Evolutionary conservation across 2,329 filamentous ascomycete genomes (phyloP), one percentile per base, ranked within the genome.

Genomic region (Clarireedia hainanense): DNA sequence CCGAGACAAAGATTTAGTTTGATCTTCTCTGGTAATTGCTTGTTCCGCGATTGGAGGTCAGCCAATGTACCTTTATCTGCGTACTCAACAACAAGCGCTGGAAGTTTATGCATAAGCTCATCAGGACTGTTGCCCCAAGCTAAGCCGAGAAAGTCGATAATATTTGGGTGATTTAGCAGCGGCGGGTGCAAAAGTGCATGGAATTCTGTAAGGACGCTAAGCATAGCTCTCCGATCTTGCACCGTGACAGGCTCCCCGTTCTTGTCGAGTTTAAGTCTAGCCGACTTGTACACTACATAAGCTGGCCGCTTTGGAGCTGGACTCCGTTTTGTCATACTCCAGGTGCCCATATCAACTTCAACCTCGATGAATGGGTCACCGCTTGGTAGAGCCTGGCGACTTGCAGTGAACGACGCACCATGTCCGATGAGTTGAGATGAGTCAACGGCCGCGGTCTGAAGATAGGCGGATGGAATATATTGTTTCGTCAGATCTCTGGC

Each of bases 21-120:
- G 26, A 46, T 9, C 10, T 20, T 23, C 3, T 30, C 23, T 5
- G 37, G 20, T 36, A 52, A 46, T 20, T 20, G 37, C 26, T 47
- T 47, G 15, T 23, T 23, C 9, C 23, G 17, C 15, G 15, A 20
- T 39, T 52, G 50, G 5, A 52, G 14, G 20, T 52, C 39, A 5
- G 50, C 37, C 39, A 52, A 20, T n/a, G 37, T 52, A 14, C 50
- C 50, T 45, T 30, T 26, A n/a, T 52, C 50, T 7, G 26, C 50
- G 23, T 52, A 52, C 40, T 52, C 50, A n/a, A 52, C 50, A 5
- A 52, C 40, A 7, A 52, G 27, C 2, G 47, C 40, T 26, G 50
- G 50, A 0, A 52, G 50, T 46, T 37, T 39, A 52, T 52, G 50
- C 12, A 46, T n/a, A 10, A 26, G 50, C 6, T 52, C 39, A 20